Conservation (phyloP, 495 filamentous ascomycete species). For the Penicillium angulare region DNA sequence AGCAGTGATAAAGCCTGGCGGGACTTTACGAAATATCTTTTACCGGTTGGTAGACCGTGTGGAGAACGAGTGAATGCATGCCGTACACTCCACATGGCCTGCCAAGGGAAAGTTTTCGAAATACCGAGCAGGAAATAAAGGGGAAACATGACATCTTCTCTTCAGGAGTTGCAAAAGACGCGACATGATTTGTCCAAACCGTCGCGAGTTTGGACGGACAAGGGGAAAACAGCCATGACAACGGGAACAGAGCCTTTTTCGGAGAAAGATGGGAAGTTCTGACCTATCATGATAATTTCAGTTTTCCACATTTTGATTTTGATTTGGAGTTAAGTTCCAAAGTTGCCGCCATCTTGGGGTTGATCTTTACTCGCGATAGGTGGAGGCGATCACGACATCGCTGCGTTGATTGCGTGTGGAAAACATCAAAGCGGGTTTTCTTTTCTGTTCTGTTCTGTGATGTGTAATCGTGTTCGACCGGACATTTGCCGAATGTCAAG, state of each 20-base stretch:
- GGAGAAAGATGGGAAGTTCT: not conserved
- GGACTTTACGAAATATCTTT: too few species aligned
- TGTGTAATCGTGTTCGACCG: too few species aligned
- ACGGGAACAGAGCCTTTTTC: not conserved
- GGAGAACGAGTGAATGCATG: too few species aligned
- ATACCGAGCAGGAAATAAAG: too few species aligned
- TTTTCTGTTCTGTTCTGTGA: too few species aligned
- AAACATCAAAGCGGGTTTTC: too few species aligned
- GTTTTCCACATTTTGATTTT: not conserved
- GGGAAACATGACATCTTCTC: too few species aligned
- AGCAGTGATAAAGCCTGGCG: not conserved
- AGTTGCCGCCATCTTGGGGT: not conserved
- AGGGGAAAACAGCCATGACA: not conserved
- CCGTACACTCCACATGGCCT: too few species aligned
- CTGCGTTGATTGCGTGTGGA: constrained; percentile 16
- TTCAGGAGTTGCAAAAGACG: not conserved
- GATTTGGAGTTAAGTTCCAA: too few species aligned
- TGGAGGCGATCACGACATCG: constrained; percentile 22
- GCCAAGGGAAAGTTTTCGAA: too few species aligned
- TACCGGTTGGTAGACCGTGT: too few species aligned
- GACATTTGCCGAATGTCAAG: too few species aligned
- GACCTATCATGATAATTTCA: not conserved
- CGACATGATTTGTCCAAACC: not conserved
- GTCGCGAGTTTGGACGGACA: not conserved
- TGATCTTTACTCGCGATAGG: constrained; percentile 1